A percentile compares a stretch with the other conserved stretches of the same genome.
Evolutionary conservation across 106 monocot genomes (phyloP).

Genomic region (Alisma plantagoaquatica): DNA sequence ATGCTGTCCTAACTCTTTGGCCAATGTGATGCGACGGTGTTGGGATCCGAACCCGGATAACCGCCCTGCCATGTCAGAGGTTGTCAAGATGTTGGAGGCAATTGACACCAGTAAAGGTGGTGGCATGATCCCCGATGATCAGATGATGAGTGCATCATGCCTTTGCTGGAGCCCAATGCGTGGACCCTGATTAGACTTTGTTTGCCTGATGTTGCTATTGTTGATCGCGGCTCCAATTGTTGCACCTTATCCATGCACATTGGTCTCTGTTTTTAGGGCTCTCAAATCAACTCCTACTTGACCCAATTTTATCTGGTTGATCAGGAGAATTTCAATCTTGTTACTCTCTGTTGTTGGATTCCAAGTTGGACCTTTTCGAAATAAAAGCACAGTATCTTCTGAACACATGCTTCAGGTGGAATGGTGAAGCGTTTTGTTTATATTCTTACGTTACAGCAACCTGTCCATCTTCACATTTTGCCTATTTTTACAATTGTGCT

Average conservation of each 20-base stretch:
- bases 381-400: neutral
- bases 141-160: constrained; percentile 19
- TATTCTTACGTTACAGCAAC: neutral
- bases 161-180: constrained; percentile 26
- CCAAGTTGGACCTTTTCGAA: neutral
- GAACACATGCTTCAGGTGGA: neutral
- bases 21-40: constrained; percentile 51
- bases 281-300: neutral
- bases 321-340: neutral
- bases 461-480: neutral
- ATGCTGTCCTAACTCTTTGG: constrained; percentile 43
- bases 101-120: constrained; percentile 38
- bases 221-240: neutral
- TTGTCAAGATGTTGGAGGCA: constrained; percentile 47
- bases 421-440: neutral
- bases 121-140: constrained; percentile 51
- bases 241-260: neutral
- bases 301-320: neutral
- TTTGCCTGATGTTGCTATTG: neutral
- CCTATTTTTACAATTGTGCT: neutral
- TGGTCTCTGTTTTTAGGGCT: neutral
- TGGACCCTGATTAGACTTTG: constrained; percentile 21
- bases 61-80: constrained; percentile 47
- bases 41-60: constrained; percentile 56
- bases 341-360: neutral